Evolutionary conservation across 2,329 filamentous ascomycete species (phyloP).

Genomic region (Pestalotiopsis sp.): DNA sequence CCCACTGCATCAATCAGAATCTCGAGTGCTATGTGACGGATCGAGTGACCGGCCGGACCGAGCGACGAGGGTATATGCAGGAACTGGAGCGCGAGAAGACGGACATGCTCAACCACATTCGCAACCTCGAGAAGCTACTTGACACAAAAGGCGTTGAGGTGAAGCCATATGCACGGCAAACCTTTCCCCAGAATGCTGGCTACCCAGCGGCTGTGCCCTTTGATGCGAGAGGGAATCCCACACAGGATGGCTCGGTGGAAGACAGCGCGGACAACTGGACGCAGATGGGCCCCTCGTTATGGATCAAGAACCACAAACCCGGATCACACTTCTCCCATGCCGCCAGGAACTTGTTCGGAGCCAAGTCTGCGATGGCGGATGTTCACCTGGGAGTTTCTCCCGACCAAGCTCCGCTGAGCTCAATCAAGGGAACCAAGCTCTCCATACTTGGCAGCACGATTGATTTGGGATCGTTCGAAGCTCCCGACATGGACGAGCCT

Average conservation of each 20-base stretch:
- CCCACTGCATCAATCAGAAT: conserved; percentile 74
- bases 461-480: conserved; percentile 72
- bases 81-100: conserved; percentile 71
- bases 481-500: conserved; percentile 65
- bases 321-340: conserved; percentile 24
- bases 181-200: conserved; percentile 25
- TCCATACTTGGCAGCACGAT: conserved; percentile 79
- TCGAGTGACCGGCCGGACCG: conserved; percentile 79
- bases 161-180: conserved; percentile 45
- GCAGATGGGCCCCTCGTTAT: conserved; percentile 33
- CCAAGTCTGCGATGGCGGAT: conserved; percentile 47
- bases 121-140: conserved; percentile 67
- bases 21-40: conserved; percentile 84
- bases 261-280: conserved; percentile 33
- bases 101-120: conserved; percentile 66
- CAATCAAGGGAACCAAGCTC: conserved; percentile 74
- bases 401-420: conserved; percentile 66
- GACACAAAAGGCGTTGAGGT: conserved; percentile 61
- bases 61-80: conserved; percentile 75
- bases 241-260: neutral
- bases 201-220: conserved; percentile 14
- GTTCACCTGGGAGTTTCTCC: conserved; percentile 67
- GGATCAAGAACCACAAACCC: conserved; percentile 29
- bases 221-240: conserved; percentile 1
- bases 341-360: conserved; percentile 31